Evolutionary conservation across 352 stramenopile genomes (phyloP).

Genomic region (Phytophthora ohioensis): DNA sequence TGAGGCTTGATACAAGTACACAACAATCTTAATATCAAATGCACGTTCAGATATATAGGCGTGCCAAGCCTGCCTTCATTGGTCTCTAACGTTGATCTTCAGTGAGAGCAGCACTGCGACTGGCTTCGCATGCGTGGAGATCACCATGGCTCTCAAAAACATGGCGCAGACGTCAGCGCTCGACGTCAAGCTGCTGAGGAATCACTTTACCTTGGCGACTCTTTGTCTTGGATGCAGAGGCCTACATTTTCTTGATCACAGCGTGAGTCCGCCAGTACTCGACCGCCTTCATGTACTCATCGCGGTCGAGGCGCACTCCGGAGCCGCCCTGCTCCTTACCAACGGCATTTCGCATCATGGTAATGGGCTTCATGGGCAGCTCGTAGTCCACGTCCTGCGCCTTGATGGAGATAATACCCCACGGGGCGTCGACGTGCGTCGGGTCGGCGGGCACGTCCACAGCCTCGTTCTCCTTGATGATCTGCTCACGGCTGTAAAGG

Average conservation of each 20-base stretch:
- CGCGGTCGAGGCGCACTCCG: slow-evolving; percentile 81
- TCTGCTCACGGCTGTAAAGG: slow-evolving; percentile 98
- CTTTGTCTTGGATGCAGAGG: slow-evolving; percentile 4
- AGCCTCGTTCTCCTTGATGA: slow-evolving; percentile 95
- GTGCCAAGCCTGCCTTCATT: slow-evolving; percentile 29
- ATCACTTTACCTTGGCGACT: slow-evolving; percentile 3
- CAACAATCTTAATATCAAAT: slow-evolving; percentile 44
- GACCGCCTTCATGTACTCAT: slow-evolving; percentile 86
- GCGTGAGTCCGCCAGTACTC: slow-evolving; percentile 90
- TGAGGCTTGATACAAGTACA: slow-evolving; percentile 32
- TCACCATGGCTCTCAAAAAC: slow-evolving; percentile 17
- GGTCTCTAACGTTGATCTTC: slow-evolving; percentile 29
- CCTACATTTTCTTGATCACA: slow-evolving; percentile 78
- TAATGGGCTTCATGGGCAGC: slow-evolving; percentile 98
- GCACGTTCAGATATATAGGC: slow-evolving; percentile 43
- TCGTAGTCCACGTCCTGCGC: slow-evolving; percentile 96
- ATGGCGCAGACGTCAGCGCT: slow-evolving; percentile 23
- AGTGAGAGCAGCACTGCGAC: slow-evolving; percentile 13
- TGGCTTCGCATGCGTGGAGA: slow-evolving; percentile 8
- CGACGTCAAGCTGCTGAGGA: slow-evolving; percentile 25
- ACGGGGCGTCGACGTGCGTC: slow-evolving; percentile 75
- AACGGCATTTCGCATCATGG: slow-evolving; percentile 98
- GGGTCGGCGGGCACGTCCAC: slow-evolving; percentile 57
- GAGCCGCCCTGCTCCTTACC: slow-evolving; percentile 94
- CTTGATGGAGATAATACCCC: slow-evolving; percentile 98